These are phyloP conservation scores for Zoysia matrella DNA, from an alignment of 202 grass and related monocot genomes.

Conservation along the genomic window DNA sequence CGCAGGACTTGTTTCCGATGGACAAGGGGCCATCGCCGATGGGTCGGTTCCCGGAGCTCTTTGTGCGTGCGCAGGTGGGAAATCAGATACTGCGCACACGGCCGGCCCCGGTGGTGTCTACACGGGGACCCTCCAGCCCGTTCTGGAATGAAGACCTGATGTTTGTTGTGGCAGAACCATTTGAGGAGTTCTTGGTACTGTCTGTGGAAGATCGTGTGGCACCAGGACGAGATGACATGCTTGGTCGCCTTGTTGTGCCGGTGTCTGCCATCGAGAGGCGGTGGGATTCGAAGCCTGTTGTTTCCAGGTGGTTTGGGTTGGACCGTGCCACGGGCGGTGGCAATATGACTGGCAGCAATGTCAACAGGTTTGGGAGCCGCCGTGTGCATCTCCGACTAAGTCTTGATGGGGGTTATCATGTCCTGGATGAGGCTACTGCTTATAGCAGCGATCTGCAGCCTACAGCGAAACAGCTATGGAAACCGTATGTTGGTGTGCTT, in stretches of 20 bases:
- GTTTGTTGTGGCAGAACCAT: constrained; percentile 91
- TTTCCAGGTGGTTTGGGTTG: constrained; percentile 70
- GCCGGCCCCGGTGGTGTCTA: constrained; percentile 37
- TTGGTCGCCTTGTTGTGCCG: constrained; percentile 71
- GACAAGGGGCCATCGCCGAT: constrained; percentile 53
- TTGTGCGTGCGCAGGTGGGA: constrained; percentile 74
- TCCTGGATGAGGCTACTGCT: constrained; percentile 79
- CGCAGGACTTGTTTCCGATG: constrained; percentile 64
- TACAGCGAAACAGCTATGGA: constrained; percentile 79
- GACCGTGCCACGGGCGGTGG: constrained; percentile 47
- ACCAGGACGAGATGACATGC: constrained; percentile 67
- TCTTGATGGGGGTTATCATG: constrained; percentile 87
- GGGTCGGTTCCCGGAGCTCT: constrained; percentile 69
- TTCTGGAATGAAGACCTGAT: constrained; percentile 89
- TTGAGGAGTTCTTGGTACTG: constrained; percentile 73
- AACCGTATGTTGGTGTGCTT: constrained; percentile 72
- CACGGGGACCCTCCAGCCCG: constrained; percentile 59
- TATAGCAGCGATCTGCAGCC: constrained; percentile 81
- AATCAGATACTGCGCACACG: constrained; percentile 68
- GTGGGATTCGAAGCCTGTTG: constrained; percentile 78
- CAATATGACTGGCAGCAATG: constrained; percentile 29
- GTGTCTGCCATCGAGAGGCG: constrained; percentile 68
- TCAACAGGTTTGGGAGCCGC: constrained; percentile 61
- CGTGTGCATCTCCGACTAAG: constrained; percentile 79
- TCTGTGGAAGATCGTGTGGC: constrained; percentile 73